A percentile compares a stretch with the other conserved stretches of the same genome.
These are phyloP conservation scores for Anthracocystis walkeri DNA, from an alignment of 1,284 basidiomycete genomes.

Conservation along the genomic window DNA sequence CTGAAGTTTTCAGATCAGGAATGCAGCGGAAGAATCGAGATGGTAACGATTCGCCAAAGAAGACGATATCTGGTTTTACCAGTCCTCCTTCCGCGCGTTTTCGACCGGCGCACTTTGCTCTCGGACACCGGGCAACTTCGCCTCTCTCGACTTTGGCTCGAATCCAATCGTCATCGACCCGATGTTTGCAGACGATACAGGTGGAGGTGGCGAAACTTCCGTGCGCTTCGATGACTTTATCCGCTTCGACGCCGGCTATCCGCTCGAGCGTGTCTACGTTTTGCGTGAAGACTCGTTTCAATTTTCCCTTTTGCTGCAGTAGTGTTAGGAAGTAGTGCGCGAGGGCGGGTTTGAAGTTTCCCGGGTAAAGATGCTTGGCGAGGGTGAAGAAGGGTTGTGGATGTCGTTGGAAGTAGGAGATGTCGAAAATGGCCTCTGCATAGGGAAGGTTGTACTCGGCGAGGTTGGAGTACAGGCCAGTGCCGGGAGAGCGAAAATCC, in stretches of 20 bases:
- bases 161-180: conserved; percentile 58
- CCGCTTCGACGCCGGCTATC: conserved; percentile 80
- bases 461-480: conserved; percentile 74
- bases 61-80: conserved; percentile 69
- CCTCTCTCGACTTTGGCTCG: conserved; percentile 51
- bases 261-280: conserved; percentile 88
- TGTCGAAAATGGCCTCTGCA: conserved; percentile 74
- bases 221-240: conserved; percentile 90
- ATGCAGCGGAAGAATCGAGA: conserved; percentile 61
- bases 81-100: conserved; percentile 30
- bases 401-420: conserved; percentile 70
- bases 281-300: conserved; percentile 85
- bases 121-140: conserved; percentile 58
- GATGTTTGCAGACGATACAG: conserved; percentile 57
- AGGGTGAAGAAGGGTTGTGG: conserved; percentile 71
- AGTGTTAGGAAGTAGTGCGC: conserved; percentile 91
- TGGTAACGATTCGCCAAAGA: conserved; percentile 68
- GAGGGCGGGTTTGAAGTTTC: conserved; percentile 84
- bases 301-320: conserved; percentile 76
- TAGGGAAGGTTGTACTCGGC: conserved; percentile 73
- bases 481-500: conserved; percentile 72
- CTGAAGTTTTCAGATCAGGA: conserved; percentile 74
- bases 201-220: conserved; percentile 74
- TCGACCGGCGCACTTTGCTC: conserved; percentile 26
- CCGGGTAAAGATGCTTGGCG: conserved; percentile 86